A percentile compares a stretch with the other conserved stretches of the same genome.
These are phyloP conservation scores for Calocera viscosa DNA, from an alignment of 768 basidiomycete species.

Conservation along the genomic window DNA sequence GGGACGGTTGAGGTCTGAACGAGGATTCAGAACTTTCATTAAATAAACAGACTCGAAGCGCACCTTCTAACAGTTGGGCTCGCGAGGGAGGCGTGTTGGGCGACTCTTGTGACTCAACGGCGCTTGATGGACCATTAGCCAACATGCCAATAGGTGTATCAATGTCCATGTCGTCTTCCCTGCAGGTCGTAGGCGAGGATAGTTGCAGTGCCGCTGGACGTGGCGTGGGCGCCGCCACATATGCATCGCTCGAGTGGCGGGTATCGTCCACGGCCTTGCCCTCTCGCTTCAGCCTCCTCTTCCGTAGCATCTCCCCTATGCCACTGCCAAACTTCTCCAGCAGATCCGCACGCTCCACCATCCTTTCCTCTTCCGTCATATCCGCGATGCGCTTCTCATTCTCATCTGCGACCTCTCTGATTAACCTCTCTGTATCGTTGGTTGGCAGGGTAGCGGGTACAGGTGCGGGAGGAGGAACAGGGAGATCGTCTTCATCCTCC, in stretches of 20 bases:
- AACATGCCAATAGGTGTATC: neutral
- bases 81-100: slow-evolving; percentile 13
- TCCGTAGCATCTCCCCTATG: slow-evolving; percentile 48
- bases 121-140: neutral
- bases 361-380: slow-evolving; percentile 63
- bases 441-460: neutral
- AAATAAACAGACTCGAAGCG: neutral
- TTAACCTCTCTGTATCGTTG: slow-evolving; percentile 30
- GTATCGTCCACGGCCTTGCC: slow-evolving; percentile 20
- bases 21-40: too few species aligned
- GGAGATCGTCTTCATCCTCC: slow-evolving; percentile 16
- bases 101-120: neutral
- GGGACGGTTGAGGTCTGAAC: slow-evolving; percentile 8
- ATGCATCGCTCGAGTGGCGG: neutral
- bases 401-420: slow-evolving; percentile 48
- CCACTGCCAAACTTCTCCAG: slow-evolving; percentile 59
- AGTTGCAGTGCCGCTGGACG: slow-evolving; percentile 11
- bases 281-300: slow-evolving; percentile 40
- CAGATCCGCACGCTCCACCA: slow-evolving; percentile 52
- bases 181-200: slow-evolving; percentile 15
- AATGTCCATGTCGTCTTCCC: slow-evolving; percentile 19
- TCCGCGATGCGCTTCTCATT: slow-evolving; percentile 48
- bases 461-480: neutral
- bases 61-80: neutral
- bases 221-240: slow-evolving; percentile 12